Conservation (phyloP, 257 asterid species). For the Misopates orontium region DNA sequence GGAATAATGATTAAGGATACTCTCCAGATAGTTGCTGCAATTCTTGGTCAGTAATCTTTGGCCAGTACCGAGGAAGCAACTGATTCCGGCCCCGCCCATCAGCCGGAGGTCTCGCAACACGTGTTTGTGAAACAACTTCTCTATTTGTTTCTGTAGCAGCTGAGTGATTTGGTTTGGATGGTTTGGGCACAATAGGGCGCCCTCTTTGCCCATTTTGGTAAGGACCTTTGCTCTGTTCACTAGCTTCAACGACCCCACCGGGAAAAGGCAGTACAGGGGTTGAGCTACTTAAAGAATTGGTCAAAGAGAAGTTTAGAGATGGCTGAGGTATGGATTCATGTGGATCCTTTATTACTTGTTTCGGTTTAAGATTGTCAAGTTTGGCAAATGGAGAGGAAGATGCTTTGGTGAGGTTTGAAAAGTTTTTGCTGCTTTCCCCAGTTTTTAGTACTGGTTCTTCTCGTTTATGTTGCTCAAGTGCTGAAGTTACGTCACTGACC, state of each 20-base stretch:
- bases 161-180: conserved; percentile 45
- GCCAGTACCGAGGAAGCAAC: conserved; percentile 99
- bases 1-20: conserved; percentile 55
- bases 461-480: conserved; percentile 44
- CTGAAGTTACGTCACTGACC: conserved; percentile 35
- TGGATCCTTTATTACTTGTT: conserved; percentile 61
- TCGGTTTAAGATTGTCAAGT: conserved; percentile 49
- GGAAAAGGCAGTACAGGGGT: conserved; percentile 47
- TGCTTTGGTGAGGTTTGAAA: conserved; percentile 46
- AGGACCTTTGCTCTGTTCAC: conserved; percentile 59
- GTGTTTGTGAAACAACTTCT: conserved; percentile 45
- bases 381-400: conserved; percentile 44
- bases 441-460: conserved; percentile 33
- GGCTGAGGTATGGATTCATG: conserved; percentile 54
- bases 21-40: conserved; percentile 89
- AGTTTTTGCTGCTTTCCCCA: conserved; percentile 40
- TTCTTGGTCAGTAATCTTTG: conserved; percentile 94
- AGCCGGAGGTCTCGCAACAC: conserved; percentile 89
- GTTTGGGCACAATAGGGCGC: conserved; percentile 54
- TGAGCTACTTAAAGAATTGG: conserved; percentile 48
- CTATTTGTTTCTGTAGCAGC: conserved; percentile 50
- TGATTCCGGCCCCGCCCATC: conserved; percentile 90
- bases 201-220: conserved; percentile 55
- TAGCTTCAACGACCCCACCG: conserved; percentile 59
- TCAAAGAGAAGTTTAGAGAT: conserved; percentile 56